Base-by-base conservation (phyloP, 2,329 filamentous ascomycete species). In the Pyrenochaeta sp. region DNA sequence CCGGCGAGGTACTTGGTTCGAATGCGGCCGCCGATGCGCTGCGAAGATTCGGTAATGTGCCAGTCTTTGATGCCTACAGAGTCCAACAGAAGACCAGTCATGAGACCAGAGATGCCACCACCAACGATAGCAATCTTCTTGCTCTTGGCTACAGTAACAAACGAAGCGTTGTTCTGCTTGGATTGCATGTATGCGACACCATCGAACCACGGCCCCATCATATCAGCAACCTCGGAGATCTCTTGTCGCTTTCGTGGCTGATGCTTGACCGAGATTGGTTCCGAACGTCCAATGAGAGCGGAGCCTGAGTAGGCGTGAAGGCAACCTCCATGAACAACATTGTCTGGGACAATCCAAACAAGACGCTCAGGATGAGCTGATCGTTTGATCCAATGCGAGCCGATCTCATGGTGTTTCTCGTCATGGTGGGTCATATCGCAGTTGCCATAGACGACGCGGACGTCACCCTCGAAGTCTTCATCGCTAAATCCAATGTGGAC, bases 181-280 rank as follows among this genome's bases (percentile, higher is more conserved):
- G 76, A 72, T 48, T 81, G 66, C 28, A 87, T 74, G 42, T 83
- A 77, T 36, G 75, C 77, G 13, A 87, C 84, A 10, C 83, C 84
- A 58, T 87, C 81, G 48, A 87, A 87, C 84, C 84, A 87, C 1
- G 83, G 81, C 0, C 84, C 83, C 60, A 72, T 81, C 3, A 73
- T 72, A 36, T 81, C 77, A 40, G 77, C 76, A 72, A 86, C 79
- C 13, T 75, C 69, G 2, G 74, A 68, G 4, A 74, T 71, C 10
- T 68, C 60, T 38, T 72, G 69, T 35, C 74, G 60, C 41, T 64
- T 67, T 27, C 59, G 53, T 13, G 70, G 68, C 17, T 66, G 66
- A 42, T 63, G 63, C 18, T 54, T 64, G 13, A 78, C 58, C 4
- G 56, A 55, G 27, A 78, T 62, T 7, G 69, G 67, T n/a, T 59